These are phyloP conservation scores for Plenodomus biglobosus DNA, from an alignment of 2,329 filamentous ascomycete species.

Conservation along the genomic window DNA sequence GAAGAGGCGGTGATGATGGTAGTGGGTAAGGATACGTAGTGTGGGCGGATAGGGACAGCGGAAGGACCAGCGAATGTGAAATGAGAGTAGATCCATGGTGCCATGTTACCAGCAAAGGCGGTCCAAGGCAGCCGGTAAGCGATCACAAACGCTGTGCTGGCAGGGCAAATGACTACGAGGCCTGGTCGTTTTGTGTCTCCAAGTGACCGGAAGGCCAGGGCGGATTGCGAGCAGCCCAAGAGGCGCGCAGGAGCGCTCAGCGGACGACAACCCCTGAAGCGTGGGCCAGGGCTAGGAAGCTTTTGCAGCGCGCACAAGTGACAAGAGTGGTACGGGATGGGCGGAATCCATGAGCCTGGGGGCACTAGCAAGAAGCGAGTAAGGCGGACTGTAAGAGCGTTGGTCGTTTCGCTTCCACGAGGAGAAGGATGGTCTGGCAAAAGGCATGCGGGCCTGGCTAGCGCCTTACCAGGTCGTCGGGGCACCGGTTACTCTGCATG, in stretches of 20 bases:
- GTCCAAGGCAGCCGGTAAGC: constrained; percentile 29
- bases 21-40: constrained; percentile 41
- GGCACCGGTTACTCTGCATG: constrained; percentile 10
- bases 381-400: constrained; percentile 39
- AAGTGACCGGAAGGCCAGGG: constrained; percentile 28
- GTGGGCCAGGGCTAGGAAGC: constrained; percentile 39
- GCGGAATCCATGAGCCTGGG: constrained; percentile 41
- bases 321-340: constrained; percentile 34
- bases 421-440: constrained; percentile 39
- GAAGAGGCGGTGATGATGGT: constrained; percentile 43
- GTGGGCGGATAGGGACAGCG: constrained; percentile 42
- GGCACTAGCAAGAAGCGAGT: constrained; percentile 34
- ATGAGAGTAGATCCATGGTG: constrained; percentile 32
- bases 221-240: constrained; percentile 23
- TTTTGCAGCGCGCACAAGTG: constrained; percentile 29
- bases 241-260: constrained; percentile 13
- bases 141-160: constrained; percentile 35
- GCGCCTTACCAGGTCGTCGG: constrained; percentile 31
- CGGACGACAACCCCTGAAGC: constrained; percentile 34
- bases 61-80: constrained; percentile 39
- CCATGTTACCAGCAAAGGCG: constrained; percentile 29
- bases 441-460: constrained; percentile 27
- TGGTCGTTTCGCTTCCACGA: constrained; percentile 36
- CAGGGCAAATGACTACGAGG: constrained; percentile 21
- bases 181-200: constrained; percentile 33